Conservation (phyloP, 768 basidiomycete species). For the Leccinum incarnatum region DNA sequence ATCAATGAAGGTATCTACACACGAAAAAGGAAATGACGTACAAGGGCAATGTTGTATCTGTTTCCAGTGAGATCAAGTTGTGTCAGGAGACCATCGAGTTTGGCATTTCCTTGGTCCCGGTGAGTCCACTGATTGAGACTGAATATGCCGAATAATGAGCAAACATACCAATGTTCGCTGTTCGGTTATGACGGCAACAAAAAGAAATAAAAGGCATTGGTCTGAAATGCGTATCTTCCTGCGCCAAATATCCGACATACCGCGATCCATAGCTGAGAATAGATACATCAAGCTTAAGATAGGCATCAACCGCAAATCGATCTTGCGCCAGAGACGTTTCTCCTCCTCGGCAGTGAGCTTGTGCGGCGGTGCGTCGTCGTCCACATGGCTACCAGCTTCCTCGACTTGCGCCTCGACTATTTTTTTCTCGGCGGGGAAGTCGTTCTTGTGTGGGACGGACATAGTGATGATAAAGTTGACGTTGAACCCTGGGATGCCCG, state of each 20-base stretch:
- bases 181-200: background rate
- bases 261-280: constrained; percentile 63
- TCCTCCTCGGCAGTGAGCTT: constrained; percentile 39
- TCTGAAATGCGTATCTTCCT: background rate
- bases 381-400: background rate
- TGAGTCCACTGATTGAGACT: background rate
- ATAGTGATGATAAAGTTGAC: background rate
- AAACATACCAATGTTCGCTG: constrained; percentile 55
- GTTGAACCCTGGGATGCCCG: background rate
- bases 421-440: background rate
- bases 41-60: constrained; percentile 66
- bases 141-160: background rate
- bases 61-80: constrained; percentile 57
- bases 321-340: constrained; percentile 53
- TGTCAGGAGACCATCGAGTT: constrained; percentile 55
- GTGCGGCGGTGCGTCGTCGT: background rate
- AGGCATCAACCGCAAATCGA: constrained; percentile 57
- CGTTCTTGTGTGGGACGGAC: background rate
- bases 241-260: constrained; percentile 26
- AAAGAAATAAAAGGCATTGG: background rate
- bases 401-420: background rate
- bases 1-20: background rate
- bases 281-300: constrained; percentile 61
- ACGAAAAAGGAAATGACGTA: constrained; percentile 24
- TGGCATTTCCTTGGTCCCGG: constrained; percentile 51